Percentiles rank a stretch among this genome's conserved stretches.
phyloP scores from a whole-genome alignment of 2,329 filamentous ascomycete species.

The Pseudogymnoascus sp. region DNA sequence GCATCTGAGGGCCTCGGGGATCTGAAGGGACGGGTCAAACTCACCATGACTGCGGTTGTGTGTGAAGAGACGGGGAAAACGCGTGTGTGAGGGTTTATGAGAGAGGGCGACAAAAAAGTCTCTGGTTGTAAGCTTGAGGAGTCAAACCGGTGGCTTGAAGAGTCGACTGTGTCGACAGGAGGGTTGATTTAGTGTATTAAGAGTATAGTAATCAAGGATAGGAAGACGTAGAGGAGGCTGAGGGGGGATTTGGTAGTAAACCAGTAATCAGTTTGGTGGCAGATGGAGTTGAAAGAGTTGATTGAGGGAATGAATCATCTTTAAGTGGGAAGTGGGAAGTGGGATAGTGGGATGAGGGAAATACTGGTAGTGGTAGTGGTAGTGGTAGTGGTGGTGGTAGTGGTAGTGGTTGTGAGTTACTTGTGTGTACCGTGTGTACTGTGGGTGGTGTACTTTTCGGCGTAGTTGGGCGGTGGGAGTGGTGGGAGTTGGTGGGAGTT shows the following conservation, averaged over 20 bases:
- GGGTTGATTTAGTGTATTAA: slow-evolving; percentile 1
- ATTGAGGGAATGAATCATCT: slow-evolving; percentile 7
- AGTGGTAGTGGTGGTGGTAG: too few relatives aligned
- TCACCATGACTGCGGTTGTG: slow-evolving; percentile 13
- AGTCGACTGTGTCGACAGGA: slow-evolving; percentile 1
- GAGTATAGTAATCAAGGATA: not conserved
- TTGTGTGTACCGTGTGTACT: not conserved
- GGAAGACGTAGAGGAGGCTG: not conserved
- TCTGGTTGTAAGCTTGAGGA: not conserved
- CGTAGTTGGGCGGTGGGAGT: not conserved
- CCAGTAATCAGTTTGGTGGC: not conserved
- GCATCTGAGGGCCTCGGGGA: not conserved
- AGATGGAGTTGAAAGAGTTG: not conserved
- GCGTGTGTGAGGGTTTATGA: not conserved
- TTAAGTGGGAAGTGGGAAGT: slow-evolving; percentile 4
- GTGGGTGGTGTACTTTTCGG: not conserved
- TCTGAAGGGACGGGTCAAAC: not conserved
- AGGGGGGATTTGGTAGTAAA: not conserved
- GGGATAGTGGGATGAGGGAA: slow-evolving; percentile 3
- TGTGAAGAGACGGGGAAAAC: slow-evolving; percentile 7
- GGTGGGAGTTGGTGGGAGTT: not conserved
- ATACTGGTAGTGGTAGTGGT: not conserved
- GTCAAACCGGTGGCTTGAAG: not conserved
- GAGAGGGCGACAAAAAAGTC: slow-evolving; percentile 4
- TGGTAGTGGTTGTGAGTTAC: not conserved